Evolutionary conservation across 176 grass and related monocot genomes (phyloP).

Genomic region (Zea mays): Zm-B73-REFERENCE-NAM-5.0 NC_050096.1:166339001-166339500

Average conservation of each 20-base stretch:
- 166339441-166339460: not conserved
- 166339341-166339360: constrained; percentile 9
- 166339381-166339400: not conserved
- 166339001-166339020: constrained; percentile 15
- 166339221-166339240: constrained; percentile 8
- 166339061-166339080: no score
- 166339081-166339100: no score
- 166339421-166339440: constrained; percentile 33
- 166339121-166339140: no score
- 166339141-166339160: no score
- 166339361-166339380: constrained; percentile 32
- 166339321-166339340: not conserved
- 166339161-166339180: constrained; percentile 42
- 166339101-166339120: no score
- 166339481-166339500: constrained; percentile 44
- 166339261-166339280: not conserved
- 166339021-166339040: no score
- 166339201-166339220: constrained; percentile 19
- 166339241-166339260: constrained; percentile 47
- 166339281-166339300: constrained; percentile 40
- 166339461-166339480: constrained; percentile 40
- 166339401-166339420: constrained; percentile 40
- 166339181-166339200: constrained; percentile 45
- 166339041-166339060: no score
- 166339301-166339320: not conserved